Evolutionary conservation across 306 rosid genomes (phyloP), one percentile per base, ranked within the genome.

Genomic region (Ammopiptanthus mongolicus): DNA sequence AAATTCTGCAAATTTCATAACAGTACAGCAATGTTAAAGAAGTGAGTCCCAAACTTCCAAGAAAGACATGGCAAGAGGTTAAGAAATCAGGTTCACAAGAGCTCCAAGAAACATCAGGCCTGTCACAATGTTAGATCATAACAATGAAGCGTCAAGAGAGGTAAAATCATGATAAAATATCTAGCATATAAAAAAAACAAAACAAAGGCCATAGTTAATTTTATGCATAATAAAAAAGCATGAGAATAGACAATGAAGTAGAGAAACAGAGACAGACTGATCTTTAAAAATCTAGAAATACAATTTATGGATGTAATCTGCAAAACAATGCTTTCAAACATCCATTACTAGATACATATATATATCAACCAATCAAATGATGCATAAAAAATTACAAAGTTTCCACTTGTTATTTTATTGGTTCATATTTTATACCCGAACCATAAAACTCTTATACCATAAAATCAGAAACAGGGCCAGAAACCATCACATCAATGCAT

Each of bases 31-130:
- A 95, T 96, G 96, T 95, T 95, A 95, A 92, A 88, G 93, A 85
- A 65, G 98, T 91, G 97, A 95, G 96, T 92, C 99, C 95, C 93
- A 96, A 89, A 96, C 97, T 96, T 92, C 96, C 90, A 96, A 96
- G 93, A 90, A 96, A 96, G 90, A 92, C 99, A 92, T 92, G 96
- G 97, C 97, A 96, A 92, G 88, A 88, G 93, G 98, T 82, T 84
- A 92, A 87, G 96, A 90, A 91, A 91, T 92, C 96, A 88, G 95
- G 98, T 84, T 90, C 93, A 93, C 90, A 90, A 90, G 89, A 83
- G 97, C 98, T 92, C 99, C 99, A 85, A 89, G 90, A 90, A 92
- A 96, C 97, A 81, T 90, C 96, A 89, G 79, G 88, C 99, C 98
- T 96, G 99, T 92, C 78, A 92, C 87, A 90, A 84, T 77, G 87